Base-by-base conservation (phyloP, 768 basidiomycete species). In the Dacryopinax primogenitus region DNA sequence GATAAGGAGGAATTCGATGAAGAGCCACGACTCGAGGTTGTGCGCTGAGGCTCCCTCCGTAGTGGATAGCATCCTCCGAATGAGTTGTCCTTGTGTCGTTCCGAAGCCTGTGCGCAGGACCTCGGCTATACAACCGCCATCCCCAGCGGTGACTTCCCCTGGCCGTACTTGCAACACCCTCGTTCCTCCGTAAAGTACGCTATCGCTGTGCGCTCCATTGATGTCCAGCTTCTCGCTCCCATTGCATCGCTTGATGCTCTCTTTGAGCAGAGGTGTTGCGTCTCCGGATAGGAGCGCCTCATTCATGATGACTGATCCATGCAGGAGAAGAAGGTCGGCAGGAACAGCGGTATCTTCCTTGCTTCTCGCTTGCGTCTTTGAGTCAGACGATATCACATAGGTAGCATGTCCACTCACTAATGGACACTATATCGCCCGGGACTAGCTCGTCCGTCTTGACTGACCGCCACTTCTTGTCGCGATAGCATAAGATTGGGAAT, bases 261-360 rank as follows among this genome's bases (percentile, higher is more conserved):
- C 96, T 72, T 99, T 99, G 58, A 99, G 79, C 9, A 99, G 79
- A 0, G 96, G 96, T 0, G 96, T 99, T 0, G 93, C 95, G 78
- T 99, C 96, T 62, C 96, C 96, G 1, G 93, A 96, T 1, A 99
- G 79, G 95, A 99, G 98, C 28, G 96, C 96, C 75, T 99, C 96
- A 74, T 99, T 99, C 68, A 98, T 94, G 70, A 99, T 98, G 68
- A 87, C 88, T 0, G 92, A 90, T 9, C 96, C 96, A 65, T 86
- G 84, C 13, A 97, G 75, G n/a, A 99, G 82, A n/a, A 99, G 83
- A 37, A 99, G 83, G 72, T 99, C 95, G 11, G 92, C 94, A 1
- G 95, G 93, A 16, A 96, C 85, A 37, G 86, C 86, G 0, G 92
- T 92, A 74, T 98, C 96, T 15, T 83, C 79, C 69, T 77, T 76